phyloP scores from a whole-genome alignment of 257 asterid genomes.

The Euphrasia confusa region DNA sequence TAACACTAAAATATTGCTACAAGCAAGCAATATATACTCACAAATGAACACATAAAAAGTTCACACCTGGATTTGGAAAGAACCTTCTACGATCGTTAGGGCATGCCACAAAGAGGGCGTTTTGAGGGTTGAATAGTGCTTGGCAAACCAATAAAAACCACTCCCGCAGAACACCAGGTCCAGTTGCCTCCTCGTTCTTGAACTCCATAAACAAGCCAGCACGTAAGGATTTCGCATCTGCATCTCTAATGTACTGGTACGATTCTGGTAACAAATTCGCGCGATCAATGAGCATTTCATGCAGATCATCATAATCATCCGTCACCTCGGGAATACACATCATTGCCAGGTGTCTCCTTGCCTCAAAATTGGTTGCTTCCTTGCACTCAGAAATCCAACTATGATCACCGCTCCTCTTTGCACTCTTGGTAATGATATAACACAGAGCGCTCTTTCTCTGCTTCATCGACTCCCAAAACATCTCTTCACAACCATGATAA shows the following conservation, averaged over 20 bases:
- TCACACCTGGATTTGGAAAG: constrained; percentile 89
- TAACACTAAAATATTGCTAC: constrained; percentile 11
- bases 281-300: constrained; percentile 96
- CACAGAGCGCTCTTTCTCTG: constrained; percentile 55
- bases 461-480: constrained; percentile 60
- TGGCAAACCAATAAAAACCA: constrained; percentile 95
- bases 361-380: constrained; percentile 76
- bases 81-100: constrained; percentile 95
- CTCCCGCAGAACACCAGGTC: constrained; percentile 95
- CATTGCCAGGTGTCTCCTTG: constrained; percentile 75
- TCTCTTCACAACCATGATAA: constrained; percentile 45
- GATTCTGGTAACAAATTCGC: constrained; percentile 72
- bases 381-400: constrained; percentile 68
- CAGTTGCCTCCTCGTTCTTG: constrained; percentile 97
- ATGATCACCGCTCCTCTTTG: constrained; percentile 67
- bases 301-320: constrained; percentile 79
- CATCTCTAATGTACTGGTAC: constrained; percentile 65
- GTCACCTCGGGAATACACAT: constrained; percentile 79
- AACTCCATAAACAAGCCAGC: constrained; percentile 92
- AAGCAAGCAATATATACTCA: constrained; percentile 8
- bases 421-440: constrained; percentile 58
- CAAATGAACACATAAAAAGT: background rate
- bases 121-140: constrained; percentile 82
- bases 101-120: constrained; percentile 85
- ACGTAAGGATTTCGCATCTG: constrained; percentile 55